Evolutionary conservation across 1,139 yeast genomes (phyloP).

Genomic region (Zygotorulaspora mrakii): DNA sequence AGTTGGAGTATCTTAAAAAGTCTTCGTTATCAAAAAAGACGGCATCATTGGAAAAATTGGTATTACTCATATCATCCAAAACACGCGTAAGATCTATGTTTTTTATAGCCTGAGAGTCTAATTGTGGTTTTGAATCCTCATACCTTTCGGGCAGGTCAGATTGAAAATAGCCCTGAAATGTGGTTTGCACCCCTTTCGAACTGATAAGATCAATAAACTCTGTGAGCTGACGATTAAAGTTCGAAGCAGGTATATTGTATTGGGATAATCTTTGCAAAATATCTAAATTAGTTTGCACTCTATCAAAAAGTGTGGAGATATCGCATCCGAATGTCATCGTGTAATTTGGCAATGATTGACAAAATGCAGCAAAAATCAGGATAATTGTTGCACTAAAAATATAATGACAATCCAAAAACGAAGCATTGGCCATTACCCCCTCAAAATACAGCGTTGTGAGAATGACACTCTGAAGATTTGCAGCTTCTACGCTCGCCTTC

Average conservation of each 20-base stretch:
- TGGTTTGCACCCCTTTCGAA: conserved; percentile 14
- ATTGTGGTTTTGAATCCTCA: background rate
- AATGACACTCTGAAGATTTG: conserved; percentile 19
- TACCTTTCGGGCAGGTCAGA: background rate
- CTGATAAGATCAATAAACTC: conserved; percentile 20
- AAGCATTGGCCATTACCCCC: conserved; percentile 17
- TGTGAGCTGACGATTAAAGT: conserved; percentile 19
- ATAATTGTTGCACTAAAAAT: conserved; percentile 20
- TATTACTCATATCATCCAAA: conserved; percentile 1
- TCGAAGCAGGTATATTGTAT: conserved; percentile 19
- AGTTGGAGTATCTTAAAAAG: background rate
- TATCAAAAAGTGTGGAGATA: conserved; percentile 13
- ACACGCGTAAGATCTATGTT: conserved; percentile 4
- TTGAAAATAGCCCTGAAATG: conserved; percentile 1
- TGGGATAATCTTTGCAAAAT: conserved; percentile 18
- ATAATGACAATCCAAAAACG: conserved; percentile 22
- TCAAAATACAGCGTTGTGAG: conserved; percentile 16
- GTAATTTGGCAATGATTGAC: conserved; percentile 15
- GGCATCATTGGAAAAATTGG: background rate
- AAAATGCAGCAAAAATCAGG: conserved; percentile 17
- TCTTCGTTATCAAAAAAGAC: conserved; percentile 1
- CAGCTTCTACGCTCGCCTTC: conserved; percentile 21
- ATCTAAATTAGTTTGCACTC: conserved; percentile 16
- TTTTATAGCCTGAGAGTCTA: background rate
- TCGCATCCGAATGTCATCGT: conserved; percentile 12